phyloP scores from a whole-genome alignment of 768 basidiomycete genomes.

The Mycena metata region DNA sequence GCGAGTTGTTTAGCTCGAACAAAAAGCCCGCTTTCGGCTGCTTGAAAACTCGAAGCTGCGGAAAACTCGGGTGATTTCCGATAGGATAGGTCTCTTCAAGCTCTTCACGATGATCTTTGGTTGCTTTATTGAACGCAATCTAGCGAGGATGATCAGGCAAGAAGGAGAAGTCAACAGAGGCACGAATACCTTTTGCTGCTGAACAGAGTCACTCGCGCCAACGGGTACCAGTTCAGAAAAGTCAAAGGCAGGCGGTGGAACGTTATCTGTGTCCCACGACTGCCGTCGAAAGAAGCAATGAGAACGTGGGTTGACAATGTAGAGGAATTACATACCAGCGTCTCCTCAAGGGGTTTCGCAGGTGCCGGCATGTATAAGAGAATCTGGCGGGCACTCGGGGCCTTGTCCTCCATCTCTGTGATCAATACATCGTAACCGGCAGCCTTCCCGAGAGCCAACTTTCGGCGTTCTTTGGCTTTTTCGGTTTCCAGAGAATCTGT shows the following conservation, averaged over 20 bases:
- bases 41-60: too few relatives aligned
- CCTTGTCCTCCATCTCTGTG: not conserved
- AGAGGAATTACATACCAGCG: not conserved
- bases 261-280: not conserved
- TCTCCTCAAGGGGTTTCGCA: not conserved
- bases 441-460: not conserved
- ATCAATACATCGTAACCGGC: not conserved
- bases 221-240: conserved; percentile 1
- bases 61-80: too few relatives aligned
- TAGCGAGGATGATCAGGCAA: too few relatives aligned
- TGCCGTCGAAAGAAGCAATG: too few relatives aligned
- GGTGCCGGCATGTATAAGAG: conserved; percentile 9
- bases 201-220: not conserved
- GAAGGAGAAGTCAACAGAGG: not conserved
- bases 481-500: conserved; percentile 5
- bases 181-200: not conserved
- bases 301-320: too few relatives aligned
- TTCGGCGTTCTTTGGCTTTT: conserved; percentile 1
- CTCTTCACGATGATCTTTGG: too few relatives aligned
- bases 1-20: too few relatives aligned
- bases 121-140: too few relatives aligned
- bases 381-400: not conserved
- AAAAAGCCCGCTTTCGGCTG: too few relatives aligned
- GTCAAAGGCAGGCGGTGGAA: not conserved
- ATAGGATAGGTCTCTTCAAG: too few relatives aligned